These are phyloP conservation scores for Fusarium acutatum DNA, from an alignment of 2,329 filamentous ascomycete species.

Conservation along the genomic window DNA sequence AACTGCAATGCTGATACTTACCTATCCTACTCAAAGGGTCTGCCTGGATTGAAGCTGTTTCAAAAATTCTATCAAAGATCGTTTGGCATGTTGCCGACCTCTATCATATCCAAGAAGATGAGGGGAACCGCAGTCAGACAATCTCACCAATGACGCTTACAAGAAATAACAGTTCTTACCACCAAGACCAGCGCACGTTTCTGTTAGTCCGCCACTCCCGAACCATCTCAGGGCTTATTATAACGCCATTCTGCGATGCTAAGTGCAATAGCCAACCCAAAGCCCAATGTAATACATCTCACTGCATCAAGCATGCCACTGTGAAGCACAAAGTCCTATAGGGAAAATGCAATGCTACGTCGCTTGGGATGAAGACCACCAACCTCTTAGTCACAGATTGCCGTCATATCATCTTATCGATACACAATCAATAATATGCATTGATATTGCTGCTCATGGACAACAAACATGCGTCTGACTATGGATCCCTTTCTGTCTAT, in stretches of 20 bases:
- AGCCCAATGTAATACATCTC: neutral
- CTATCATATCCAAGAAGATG: neutral
- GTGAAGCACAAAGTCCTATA: neutral
- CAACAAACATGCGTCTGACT: neutral
- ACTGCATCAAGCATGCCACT: neutral
- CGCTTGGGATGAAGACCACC: neutral
- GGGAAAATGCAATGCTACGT: conserved; percentile 1
- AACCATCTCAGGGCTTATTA: neutral
- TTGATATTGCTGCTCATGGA: accelerated
- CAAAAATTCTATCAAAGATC: accelerated
- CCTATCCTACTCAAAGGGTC: accelerated
- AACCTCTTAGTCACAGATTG: neutral
- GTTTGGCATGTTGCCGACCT: neutral
- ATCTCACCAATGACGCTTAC: neutral
- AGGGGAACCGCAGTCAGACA: neutral
- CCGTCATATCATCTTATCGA: neutral
- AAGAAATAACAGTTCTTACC: neutral
- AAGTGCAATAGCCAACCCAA: neutral
- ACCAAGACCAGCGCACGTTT: neutral
- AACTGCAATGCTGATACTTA: neutral
- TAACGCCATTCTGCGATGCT: neutral
- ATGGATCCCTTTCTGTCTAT: neutral
- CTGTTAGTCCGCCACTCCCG: neutral
- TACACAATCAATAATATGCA: neutral
- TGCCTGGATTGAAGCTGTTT: accelerated